Conservation (phyloP, 129 eudicot genomes). For the Chrysanthemum seticuspe region DNA sequence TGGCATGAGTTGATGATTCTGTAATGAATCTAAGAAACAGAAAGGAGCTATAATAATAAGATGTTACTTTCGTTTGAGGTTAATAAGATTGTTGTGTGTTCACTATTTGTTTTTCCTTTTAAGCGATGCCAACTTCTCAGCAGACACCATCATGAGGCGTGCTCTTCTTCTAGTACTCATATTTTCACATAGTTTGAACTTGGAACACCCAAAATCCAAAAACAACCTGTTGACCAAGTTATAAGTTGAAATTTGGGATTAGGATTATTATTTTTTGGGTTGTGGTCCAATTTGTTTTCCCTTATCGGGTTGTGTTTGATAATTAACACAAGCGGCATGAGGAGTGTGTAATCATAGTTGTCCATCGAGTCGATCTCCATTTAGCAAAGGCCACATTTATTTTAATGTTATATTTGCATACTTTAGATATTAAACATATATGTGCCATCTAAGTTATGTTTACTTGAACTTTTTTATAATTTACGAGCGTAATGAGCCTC, state of each 20-base stretch:
- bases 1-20: conserved; percentile 41
- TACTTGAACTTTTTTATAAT: too few relatives aligned
- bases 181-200: conserved; percentile 18
- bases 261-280: not conserved
- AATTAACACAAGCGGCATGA: not conserved
- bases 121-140: conserved; percentile 51
- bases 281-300: too few relatives aligned
- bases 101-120: conserved; percentile 42
- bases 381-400: too few relatives aligned
- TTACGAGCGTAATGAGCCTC: too few relatives aligned
- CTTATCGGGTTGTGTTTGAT: not conserved
- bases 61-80: conserved; percentile 37
- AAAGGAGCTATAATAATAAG: conserved; percentile 6
- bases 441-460: too few relatives aligned
- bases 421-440: too few relatives aligned
- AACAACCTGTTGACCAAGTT: conserved; percentile 16
- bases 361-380: too few relatives aligned
- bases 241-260: not conserved
- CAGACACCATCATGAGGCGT: conserved; percentile 81
- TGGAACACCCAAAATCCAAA: conserved; percentile 12
- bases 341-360: not conserved
- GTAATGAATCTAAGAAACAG: conserved; percentile 41
- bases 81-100: conserved; percentile 25
- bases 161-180: conserved; percentile 35
- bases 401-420: too few relatives aligned